Conservation (phyloP, 2,329 filamentous ascomycete genomes). For the Graphium sp. region DNA sequence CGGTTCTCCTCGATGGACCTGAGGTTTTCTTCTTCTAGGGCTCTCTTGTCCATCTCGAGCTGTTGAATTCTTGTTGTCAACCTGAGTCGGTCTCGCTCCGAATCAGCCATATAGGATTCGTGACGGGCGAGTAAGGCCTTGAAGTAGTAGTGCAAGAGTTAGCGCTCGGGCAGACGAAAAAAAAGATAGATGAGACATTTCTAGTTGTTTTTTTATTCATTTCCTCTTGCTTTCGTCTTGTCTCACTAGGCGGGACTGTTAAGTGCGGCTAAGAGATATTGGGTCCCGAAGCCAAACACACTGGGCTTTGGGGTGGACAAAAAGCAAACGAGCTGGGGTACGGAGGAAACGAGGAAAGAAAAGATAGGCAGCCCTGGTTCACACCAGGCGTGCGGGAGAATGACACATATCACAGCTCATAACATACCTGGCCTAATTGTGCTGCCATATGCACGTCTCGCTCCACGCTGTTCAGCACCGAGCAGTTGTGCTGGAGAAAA, state of each 20-base stretch:
- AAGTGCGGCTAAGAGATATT: not conserved
- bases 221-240: no score
- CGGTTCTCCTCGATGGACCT: conserved; percentile 71
- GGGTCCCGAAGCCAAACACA: not conserved
- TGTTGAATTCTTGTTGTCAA: conserved; percentile 58
- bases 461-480: conserved; percentile 65
- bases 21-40: conserved; percentile 62
- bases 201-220: no score
- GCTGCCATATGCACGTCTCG: conserved; percentile 78
- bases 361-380: not conserved
- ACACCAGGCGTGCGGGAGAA: conserved; percentile 9
- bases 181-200: no score
- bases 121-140: conserved; percentile 86
- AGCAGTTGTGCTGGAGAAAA: conserved; percentile 66
- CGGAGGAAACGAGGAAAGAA: not conserved
- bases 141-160: conserved; percentile 51
- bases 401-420: conserved; percentile 5
- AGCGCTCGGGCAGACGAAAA: conserved; percentile 24
- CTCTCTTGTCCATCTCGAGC: conserved; percentile 57
- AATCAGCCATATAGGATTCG: conserved; percentile 86
- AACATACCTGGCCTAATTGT: conserved; percentile 77
- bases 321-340: not conserved
- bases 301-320: not conserved
- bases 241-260: no score
- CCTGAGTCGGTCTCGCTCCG: conserved; percentile 65